A percentile compares a stretch with the other conserved stretches of the same genome.
These are phyloP conservation scores for Saccharomyces hybrid DNA, from an alignment of 1,139 yeast genomes.

Conservation along the genomic window DNA sequence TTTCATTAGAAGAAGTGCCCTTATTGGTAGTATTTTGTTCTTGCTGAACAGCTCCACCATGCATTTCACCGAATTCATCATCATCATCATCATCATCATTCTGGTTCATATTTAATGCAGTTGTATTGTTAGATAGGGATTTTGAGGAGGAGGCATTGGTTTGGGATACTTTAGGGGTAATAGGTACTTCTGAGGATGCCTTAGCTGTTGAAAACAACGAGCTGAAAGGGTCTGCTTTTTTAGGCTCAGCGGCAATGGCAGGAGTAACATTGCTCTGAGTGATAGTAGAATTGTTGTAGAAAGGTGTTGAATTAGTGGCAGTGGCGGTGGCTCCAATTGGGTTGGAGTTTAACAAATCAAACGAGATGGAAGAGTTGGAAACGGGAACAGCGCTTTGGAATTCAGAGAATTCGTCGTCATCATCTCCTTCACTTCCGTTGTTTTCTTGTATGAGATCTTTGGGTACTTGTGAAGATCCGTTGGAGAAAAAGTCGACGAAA, in stretches of 20 bases:
- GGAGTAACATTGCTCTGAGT: constrained; percentile 24
- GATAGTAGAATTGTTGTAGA: constrained; percentile 6
- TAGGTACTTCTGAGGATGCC: constrained; percentile 24
- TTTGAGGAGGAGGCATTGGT: constrained; percentile 7
- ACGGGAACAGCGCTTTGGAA: constrained; percentile 71
- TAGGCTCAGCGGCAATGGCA: constrained; percentile 31
- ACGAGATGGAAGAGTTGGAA: constrained; percentile 15
- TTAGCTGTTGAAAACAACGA: constrained; percentile 71
- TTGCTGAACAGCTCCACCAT: background rate
- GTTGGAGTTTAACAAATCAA: constrained; percentile 8
- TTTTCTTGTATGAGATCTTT: background rate
- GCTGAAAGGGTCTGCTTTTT: constrained; percentile 69
- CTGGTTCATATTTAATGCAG: constrained; percentile 8
- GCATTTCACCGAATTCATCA: constrained; percentile 29
- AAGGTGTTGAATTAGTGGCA: constrained; percentile 4
- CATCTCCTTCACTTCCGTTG: constrained; percentile 39
- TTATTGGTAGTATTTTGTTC: background rate
- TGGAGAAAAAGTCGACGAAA: constrained; percentile 31
- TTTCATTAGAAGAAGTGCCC: background rate
- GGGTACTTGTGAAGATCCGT: background rate
- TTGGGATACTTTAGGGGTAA: background rate
- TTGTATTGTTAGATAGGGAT: constrained; percentile 3
- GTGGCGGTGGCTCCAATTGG: constrained; percentile 13
- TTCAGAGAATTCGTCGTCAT: constrained; percentile 89
- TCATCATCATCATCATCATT: constrained; percentile 14